phyloP scores from a whole-genome alignment of 2,329 filamentous ascomycete species.

The Alternaria novae-zelandiae region DNA sequence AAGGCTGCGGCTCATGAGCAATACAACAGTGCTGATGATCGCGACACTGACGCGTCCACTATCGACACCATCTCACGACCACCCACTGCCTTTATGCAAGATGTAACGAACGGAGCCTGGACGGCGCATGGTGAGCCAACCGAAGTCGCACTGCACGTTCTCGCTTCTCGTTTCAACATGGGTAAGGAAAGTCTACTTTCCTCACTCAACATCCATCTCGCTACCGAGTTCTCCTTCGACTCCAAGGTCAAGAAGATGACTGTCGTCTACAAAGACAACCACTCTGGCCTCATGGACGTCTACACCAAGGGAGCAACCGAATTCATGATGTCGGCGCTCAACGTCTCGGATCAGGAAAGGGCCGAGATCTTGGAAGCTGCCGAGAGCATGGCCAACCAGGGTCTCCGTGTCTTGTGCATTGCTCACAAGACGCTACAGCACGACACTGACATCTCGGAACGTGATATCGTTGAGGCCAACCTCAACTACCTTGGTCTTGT shows the following conservation, averaged over 20 bases:
- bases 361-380: slow-evolving; percentile 10
- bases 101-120: slow-evolving; percentile 32
- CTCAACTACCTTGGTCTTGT: slow-evolving; percentile 81
- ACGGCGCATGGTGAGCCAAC: slow-evolving; percentile 48
- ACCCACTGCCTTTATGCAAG: slow-evolving; percentile 33
- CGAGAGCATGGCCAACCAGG: slow-evolving; percentile 48
- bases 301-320: slow-evolving; percentile 50
- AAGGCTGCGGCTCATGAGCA: slow-evolving; percentile 49
- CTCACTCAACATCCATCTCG: slow-evolving; percentile 37
- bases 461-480: slow-evolving; percentile 68
- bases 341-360: slow-evolving; percentile 39
- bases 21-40: slow-evolving; percentile 34
- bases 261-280: slow-evolving; percentile 45
- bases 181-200: slow-evolving; percentile 40
- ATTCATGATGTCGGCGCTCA: slow-evolving; percentile 43
- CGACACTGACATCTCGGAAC: slow-evolving; percentile 48
- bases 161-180: slow-evolving; percentile 49
- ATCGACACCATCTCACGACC: slow-evolving; percentile 39
- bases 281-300: slow-evolving; percentile 38
- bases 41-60: slow-evolving; percentile 41
- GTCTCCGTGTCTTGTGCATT: slow-evolving; percentile 48
- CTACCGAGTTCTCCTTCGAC: slow-evolving; percentile 50
- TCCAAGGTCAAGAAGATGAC: slow-evolving; percentile 51
- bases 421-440: slow-evolving; percentile 43
- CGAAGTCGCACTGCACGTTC: slow-evolving; percentile 49